Conservation (phyloP, 805 yeast genomes). For the Suhomyces kilbournensis region DNA sequence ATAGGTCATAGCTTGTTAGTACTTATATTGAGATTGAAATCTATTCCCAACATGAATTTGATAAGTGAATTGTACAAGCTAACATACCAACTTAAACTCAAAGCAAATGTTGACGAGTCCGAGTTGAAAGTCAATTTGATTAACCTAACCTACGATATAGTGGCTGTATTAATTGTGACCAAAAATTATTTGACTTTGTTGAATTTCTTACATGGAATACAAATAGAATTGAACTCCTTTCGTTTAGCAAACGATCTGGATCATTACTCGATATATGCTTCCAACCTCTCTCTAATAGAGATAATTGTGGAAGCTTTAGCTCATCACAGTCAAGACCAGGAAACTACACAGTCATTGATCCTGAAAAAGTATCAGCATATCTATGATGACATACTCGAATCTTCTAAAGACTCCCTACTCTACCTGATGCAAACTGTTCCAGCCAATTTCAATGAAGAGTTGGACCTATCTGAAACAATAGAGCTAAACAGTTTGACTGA, state of each 20-base stretch:
- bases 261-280: conserved; percentile 11
- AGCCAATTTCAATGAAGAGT: conserved; percentile 10
- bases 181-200: conserved; percentile 27
- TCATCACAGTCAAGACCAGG: background rate
- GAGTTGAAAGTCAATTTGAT: conserved; percentile 18
- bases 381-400: conserved; percentile 5
- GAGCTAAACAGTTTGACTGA: background rate
- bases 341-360: background rate
- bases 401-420: conserved; percentile 9
- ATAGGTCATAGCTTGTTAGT: conserved; percentile 27
- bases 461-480: conserved; percentile 2
- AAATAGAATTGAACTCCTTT: conserved; percentile 6
- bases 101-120: conserved; percentile 4
- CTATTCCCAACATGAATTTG: conserved; percentile 39
- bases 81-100: conserved; percentile 27
- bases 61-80: conserved; percentile 45
- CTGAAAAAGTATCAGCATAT: background rate
- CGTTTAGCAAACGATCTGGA: background rate
- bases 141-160: conserved; percentile 32
- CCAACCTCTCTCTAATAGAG: conserved; percentile 20
- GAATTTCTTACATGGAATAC: conserved; percentile 23
- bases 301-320: conserved; percentile 12
- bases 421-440: conserved; percentile 12
- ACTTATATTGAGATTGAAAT: conserved; percentile 40
- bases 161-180: conserved; percentile 28